phyloP scores from a whole-genome alignment of 768 basidiomycete genomes.

The Amanita fuliginea region DNA sequence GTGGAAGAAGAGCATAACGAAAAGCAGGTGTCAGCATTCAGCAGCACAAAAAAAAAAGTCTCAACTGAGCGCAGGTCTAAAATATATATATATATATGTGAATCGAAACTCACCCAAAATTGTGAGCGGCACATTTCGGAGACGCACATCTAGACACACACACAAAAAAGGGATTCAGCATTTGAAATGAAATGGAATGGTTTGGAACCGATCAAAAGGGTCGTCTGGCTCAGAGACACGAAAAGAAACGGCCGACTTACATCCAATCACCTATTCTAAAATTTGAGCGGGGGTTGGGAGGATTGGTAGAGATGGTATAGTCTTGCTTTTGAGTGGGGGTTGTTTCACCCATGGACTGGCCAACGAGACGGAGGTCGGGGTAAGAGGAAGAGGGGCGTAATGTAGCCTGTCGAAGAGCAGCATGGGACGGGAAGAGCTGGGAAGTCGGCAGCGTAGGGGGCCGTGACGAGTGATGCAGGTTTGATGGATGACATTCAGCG shows the following conservation, averaged over 20 bases:
- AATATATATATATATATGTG: neutral
- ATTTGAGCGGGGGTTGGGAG: constrained; percentile 56
- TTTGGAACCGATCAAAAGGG: constrained; percentile 5
- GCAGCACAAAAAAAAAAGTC: no score
- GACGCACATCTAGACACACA: constrained; percentile 43
- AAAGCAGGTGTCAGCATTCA: no score
- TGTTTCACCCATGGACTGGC: constrained; percentile 10
- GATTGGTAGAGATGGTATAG: constrained; percentile 56
- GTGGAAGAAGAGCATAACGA: constrained; percentile 11
- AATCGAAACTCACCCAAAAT: constrained; percentile 61
- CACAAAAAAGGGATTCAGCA: constrained; percentile 10
- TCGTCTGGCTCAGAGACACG: no score
- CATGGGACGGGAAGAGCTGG: constrained; percentile 10
- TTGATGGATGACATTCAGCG: constrained; percentile 7
- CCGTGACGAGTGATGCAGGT: constrained; percentile 9
- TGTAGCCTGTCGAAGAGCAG: constrained; percentile 11
- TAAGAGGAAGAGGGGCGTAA: constrained; percentile 18
- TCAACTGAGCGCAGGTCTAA: constrained; percentile 9
- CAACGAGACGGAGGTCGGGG: constrained; percentile 15
- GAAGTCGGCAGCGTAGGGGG: constrained; percentile 12
- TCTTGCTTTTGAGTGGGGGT: constrained; percentile 18
- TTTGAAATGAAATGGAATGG: constrained; percentile 10
- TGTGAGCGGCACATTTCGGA: constrained; percentile 67
- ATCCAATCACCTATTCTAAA: constrained; percentile 72
- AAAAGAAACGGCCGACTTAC: no score